Evolutionary conservation across 2,329 filamentous ascomycete species (phyloP).

Genomic region (Aaosphaeria arxii): DNA sequence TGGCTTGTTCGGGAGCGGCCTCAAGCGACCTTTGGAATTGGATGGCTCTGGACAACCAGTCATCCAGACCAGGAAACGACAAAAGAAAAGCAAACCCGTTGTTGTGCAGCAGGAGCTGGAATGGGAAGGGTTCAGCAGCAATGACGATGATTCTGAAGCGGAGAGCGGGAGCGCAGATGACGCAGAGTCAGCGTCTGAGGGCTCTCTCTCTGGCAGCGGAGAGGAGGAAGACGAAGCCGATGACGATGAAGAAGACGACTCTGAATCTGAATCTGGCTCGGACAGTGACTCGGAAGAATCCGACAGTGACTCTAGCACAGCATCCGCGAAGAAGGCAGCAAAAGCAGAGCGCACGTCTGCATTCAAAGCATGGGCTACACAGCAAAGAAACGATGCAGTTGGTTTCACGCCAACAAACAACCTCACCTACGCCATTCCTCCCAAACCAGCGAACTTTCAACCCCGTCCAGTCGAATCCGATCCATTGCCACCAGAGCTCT

Average conservation of each 20-base stretch:
- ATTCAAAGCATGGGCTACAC: slow-evolving; percentile 91
- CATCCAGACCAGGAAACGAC: slow-evolving; percentile 77
- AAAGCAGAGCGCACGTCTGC: slow-evolving; percentile 57
- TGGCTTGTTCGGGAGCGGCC: slow-evolving; percentile 63
- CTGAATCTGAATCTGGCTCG: slow-evolving; percentile 12
- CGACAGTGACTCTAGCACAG: slow-evolving; percentile 30
- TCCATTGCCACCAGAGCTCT: slow-evolving; percentile 64
- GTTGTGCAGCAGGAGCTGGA: slow-evolving; percentile 46
- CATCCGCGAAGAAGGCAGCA: slow-evolving; percentile 31
- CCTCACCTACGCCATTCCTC: slow-evolving; percentile 27
- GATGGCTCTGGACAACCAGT: slow-evolving; percentile 78
- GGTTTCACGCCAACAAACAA: slow-evolving; percentile 59
- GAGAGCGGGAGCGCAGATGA: slow-evolving; percentile 17
- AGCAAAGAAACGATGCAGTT: slow-evolving; percentile 79
- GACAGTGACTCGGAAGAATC: slow-evolving; percentile 37
- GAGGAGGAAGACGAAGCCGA: slow-evolving; percentile 6
- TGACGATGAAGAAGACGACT: slow-evolving; percentile 5
- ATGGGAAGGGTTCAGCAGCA: slow-evolving; percentile 63
- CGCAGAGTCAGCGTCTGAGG: background rate
- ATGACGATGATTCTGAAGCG: slow-evolving; percentile 28
- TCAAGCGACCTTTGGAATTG: slow-evolving; percentile 82
- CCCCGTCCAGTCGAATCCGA: slow-evolving; percentile 69
- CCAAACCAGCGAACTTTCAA: slow-evolving; percentile 62
- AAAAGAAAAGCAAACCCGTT: slow-evolving; percentile 45
- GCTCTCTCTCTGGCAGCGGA: slow-evolving; percentile 5